Base-by-base conservation (phyloP, 805 yeast species). In the Candida golubevii region DNA sequence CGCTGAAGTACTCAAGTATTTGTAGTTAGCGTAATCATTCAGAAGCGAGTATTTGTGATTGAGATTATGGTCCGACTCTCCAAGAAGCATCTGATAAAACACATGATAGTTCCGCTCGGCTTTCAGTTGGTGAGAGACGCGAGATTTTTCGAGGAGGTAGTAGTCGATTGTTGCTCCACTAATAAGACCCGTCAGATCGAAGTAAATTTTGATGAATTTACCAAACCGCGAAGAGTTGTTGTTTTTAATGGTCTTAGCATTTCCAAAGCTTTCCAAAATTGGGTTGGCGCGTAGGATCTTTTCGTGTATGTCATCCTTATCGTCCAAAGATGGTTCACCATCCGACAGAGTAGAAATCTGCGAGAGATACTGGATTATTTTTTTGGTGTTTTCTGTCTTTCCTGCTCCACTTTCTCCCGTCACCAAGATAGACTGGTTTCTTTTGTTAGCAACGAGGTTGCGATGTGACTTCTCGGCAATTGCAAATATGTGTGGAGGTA, bases 371-470 rank as follows among this genome's bases (percentile, higher is more conserved):
- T 90, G 97, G 47, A 93, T 84, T 44, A 93, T 89, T 60, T 86
- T 89, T 63, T 93, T 93, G 5, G 99, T 93, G 55, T 88, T 93
- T 66, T 93, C 99, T 0, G 99, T 93, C 61, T 93, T 93, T 42
- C 99, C 99, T 0, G 99, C 99, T 53, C 99, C 99, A 23, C 95
- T 85, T 61, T 93, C 99, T 51, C 99, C 99, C 0, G 99, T 93
- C n/a, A 93, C 97, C 39, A 93, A 71, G 44, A 93, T 88, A 10
- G 95, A 83, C 67, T 93, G 99, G 62, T 90, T 85, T 56, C 80
- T 81, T 40, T 70, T 74, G 51, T 85, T 82, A 10, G 75, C 71
- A 10, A 88, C 67, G 60, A 93, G 69, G 56, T 83, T 85, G 50
- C 88, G 78, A 55, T 82, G 87, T 1, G 98, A 95, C 38, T 80